Evolutionary conservation across 192 early-diverging fungal genomes (phyloP).

Genomic region (Podila epicladia): DNA sequence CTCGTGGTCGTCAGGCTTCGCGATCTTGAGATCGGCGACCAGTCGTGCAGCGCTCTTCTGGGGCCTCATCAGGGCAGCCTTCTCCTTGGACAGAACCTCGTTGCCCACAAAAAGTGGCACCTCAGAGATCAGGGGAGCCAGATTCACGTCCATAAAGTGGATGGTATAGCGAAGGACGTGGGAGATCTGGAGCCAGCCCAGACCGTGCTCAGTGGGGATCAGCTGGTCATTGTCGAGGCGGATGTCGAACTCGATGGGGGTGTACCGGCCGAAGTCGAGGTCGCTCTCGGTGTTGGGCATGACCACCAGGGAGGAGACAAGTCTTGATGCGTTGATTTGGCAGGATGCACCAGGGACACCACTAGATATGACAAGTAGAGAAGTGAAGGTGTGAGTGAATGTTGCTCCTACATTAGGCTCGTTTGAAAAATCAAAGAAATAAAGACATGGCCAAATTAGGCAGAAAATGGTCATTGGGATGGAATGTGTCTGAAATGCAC

Average conservation of each 20-base stretch:
- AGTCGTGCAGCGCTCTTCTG: slow-evolving; percentile 8
- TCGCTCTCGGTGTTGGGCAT: slow-evolving; percentile 26
- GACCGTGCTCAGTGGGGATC: slow-evolving; percentile 41
- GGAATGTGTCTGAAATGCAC: neutral
- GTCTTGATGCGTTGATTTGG: slow-evolving; percentile 20
- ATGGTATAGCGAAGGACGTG: slow-evolving; percentile 40
- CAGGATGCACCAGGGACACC: slow-evolving; percentile 18
- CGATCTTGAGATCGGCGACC: slow-evolving; percentile 17
- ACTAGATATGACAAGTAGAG: slow-evolving; percentile 4
- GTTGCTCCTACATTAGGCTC: too few relatives aligned
- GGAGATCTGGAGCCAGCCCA: slow-evolving; percentile 39
- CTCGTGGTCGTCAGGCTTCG: slow-evolving; percentile 20
- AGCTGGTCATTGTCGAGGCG: slow-evolving; percentile 45
- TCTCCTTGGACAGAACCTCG: slow-evolving; percentile 16
- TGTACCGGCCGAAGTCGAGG: slow-evolving; percentile 36
- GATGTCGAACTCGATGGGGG: slow-evolving; percentile 36
- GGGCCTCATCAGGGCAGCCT: neutral
- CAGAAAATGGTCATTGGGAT: slow-evolving; percentile 18
- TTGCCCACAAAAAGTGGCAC: slow-evolving; percentile 41
- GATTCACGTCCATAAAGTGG: slow-evolving; percentile 34
- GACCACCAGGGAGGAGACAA: slow-evolving; percentile 19
- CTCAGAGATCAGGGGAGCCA: slow-evolving; percentile 20
- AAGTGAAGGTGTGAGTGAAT: too few relatives aligned
- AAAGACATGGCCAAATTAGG: slow-evolving; percentile 6
- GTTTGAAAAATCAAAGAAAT: too few relatives aligned